phyloP scores from a whole-genome alignment of 73 alveolate genomes.

The Blepharisma stoltei region DNA sequence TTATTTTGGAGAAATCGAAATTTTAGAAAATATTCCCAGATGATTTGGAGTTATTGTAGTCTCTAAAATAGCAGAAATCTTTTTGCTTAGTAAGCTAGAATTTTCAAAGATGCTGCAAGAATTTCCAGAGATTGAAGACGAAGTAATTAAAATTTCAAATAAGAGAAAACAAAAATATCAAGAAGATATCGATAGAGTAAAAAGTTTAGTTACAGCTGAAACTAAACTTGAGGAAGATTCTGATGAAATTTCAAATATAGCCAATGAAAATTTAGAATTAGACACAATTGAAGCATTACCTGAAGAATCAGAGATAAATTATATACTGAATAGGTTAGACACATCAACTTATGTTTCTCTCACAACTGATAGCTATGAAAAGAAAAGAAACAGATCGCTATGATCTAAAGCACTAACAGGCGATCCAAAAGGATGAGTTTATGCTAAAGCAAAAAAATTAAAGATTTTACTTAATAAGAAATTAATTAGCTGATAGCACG shows the following conservation, averaged over 20 bases:
- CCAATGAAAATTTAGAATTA: too few species aligned
- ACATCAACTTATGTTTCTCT: background rate
- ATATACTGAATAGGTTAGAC: background rate
- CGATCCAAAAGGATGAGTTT: background rate
- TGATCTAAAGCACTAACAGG: background rate
- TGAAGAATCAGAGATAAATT: background rate
- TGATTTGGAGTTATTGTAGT: background rate
- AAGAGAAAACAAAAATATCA: background rate
- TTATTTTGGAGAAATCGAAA: constrained; percentile 10
- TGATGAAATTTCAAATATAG: too few species aligned
- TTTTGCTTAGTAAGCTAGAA: background rate
- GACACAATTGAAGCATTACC: too few species aligned
- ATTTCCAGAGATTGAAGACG: background rate
- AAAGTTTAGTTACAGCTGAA: too few species aligned
- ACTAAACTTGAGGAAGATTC: too few species aligned
- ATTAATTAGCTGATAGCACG: too few species aligned
- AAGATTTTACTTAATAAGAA: background rate
- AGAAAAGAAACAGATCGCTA: background rate
- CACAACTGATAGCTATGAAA: background rate
- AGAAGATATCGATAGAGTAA: background rate
- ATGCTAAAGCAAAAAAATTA: background rate
- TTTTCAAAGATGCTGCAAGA: background rate
- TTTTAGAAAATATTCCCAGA: background rate
- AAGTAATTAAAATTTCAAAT: background rate
- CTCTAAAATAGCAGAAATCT: background rate